These are phyloP conservation scores for Cladobotryum mycophilum DNA, from an alignment of 2,329 filamentous ascomycete species.

Conservation along the genomic window DNA sequence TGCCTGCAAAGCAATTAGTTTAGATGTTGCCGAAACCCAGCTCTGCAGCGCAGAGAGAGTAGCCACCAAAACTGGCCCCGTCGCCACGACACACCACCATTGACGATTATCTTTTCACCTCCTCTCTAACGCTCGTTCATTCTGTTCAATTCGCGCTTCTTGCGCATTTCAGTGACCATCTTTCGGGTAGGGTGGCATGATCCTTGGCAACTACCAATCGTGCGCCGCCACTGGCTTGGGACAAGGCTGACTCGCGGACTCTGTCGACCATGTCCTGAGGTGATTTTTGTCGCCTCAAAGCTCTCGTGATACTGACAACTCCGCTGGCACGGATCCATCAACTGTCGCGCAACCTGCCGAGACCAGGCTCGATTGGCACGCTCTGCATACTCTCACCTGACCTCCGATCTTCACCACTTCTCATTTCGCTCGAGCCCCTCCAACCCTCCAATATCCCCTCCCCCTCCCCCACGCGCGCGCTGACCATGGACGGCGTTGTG, in stretches of 20 bases:
- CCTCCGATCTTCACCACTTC: constrained; percentile 14
- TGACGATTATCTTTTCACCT: too few species aligned
- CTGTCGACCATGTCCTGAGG: constrained; percentile 28
- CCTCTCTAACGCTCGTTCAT: too few species aligned
- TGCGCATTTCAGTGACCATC: neutral
- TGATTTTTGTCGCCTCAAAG: constrained; percentile 24
- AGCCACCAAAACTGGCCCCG: too few species aligned
- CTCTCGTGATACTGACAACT: constrained; percentile 23
- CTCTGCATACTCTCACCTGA: neutral
- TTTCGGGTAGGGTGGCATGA: constrained; percentile 15
- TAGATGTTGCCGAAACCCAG: too few species aligned
- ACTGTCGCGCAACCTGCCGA: constrained; percentile 24
- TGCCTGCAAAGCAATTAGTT: neutral
- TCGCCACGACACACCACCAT: too few species aligned
- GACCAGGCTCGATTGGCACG: constrained; percentile 9
- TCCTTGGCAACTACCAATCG: constrained; percentile 11
- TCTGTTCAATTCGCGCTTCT: neutral
- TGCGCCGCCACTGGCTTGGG: constrained; percentile 21
- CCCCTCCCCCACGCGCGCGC: constrained; percentile 9
- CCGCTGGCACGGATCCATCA: constrained; percentile 26
- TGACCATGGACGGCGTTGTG: constrained; percentile 54
- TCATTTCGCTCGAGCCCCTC: constrained; percentile 13
- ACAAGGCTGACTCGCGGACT: constrained; percentile 23
- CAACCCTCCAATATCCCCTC: constrained; percentile 18
- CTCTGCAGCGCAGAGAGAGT: too few species aligned